Percentiles rank a stretch among this genome's conserved stretches.
Evolutionary conservation across 2,329 filamentous ascomycete species (phyloP).

Genomic region (Fusarium marasasianum): DNA sequence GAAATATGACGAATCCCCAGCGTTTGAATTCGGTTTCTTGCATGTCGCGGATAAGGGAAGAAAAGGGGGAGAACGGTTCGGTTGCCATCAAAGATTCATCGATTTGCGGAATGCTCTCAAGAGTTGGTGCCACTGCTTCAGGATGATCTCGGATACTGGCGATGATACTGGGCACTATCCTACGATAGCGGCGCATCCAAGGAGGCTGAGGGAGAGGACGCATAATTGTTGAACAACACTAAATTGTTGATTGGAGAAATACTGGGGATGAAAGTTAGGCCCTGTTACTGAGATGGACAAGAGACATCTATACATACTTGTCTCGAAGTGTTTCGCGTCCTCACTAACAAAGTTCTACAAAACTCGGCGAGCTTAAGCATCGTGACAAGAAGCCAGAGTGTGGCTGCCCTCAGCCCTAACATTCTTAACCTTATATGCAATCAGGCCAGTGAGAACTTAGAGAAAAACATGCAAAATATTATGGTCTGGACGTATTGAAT

Average conservation of each 20-base stretch:
- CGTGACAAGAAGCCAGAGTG: neutral
- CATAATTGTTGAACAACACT: neutral
- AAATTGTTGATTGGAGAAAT: neutral
- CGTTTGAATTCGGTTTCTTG: neutral
- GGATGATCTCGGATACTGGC: slow-evolving; percentile 1
- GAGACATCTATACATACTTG: neutral
- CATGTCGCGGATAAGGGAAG: neutral
- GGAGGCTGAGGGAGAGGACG: neutral
- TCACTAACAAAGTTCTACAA: neutral
- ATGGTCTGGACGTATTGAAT: neutral
- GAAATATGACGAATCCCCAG: slow-evolving; percentile 11
- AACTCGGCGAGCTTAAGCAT: neutral
- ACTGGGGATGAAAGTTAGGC: no score
- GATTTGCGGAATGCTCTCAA: slow-evolving; percentile 14
- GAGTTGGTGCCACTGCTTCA: neutral
- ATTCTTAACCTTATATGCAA: neutral
- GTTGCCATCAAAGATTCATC: neutral
- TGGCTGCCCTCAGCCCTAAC: neutral
- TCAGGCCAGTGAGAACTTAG: neutral
- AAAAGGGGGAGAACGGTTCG: neutral
- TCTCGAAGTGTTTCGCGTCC: neutral
- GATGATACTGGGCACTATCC: neutral
- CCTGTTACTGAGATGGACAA: neutral
- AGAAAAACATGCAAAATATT: neutral
- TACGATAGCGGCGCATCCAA: neutral